These are phyloP conservation scores for Colletotrichum zoysiae DNA, from an alignment of 2,329 filamentous ascomycete species.

Conservation along the genomic window DNA sequence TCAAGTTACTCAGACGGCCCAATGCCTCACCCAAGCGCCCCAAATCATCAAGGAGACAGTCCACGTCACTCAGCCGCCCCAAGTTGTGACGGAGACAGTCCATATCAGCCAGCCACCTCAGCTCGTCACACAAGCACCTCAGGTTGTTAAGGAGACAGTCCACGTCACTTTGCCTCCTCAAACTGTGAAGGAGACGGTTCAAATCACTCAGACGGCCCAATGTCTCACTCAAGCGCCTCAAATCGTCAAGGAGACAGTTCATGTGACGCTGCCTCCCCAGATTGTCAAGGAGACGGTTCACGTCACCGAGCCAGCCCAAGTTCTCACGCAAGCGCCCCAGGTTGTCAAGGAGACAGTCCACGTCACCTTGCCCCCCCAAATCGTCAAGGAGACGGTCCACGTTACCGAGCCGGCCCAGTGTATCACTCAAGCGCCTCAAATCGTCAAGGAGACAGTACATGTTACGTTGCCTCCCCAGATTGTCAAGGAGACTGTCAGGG, in stretches of 20 bases:
- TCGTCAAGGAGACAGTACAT: constrained; percentile 12
- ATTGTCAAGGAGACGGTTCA: neutral
- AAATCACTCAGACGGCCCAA: too few relatives aligned
- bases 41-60: too few relatives aligned
- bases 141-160: neutral
- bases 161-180: neutral
- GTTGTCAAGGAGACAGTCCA: constrained; percentile 16
- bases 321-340: neutral
- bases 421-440: constrained; percentile 12
- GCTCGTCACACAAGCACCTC: neutral
- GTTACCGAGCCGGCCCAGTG: constrained; percentile 13
- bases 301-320: neutral
- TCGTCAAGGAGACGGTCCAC: constrained; percentile 27
- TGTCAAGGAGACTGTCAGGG: constrained; percentile 25
- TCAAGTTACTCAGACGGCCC: too few relatives aligned
- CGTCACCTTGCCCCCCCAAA: constrained; percentile 23
- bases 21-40: too few relatives aligned
- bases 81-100: neutral
- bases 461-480: constrained; percentile 19
- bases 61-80: too few relatives aligned
- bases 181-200: too few relatives aligned
- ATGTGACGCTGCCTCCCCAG: too few relatives aligned
- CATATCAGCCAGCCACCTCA: neutral
- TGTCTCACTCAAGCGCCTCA: too few relatives aligned
- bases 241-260: too few relatives aligned